Percentiles rank a stretch among this genome's conserved stretches.
phyloP scores from a whole-genome alignment of 2,329 filamentous ascomycete species.

The Ceratocystis smalleyi region DNA sequence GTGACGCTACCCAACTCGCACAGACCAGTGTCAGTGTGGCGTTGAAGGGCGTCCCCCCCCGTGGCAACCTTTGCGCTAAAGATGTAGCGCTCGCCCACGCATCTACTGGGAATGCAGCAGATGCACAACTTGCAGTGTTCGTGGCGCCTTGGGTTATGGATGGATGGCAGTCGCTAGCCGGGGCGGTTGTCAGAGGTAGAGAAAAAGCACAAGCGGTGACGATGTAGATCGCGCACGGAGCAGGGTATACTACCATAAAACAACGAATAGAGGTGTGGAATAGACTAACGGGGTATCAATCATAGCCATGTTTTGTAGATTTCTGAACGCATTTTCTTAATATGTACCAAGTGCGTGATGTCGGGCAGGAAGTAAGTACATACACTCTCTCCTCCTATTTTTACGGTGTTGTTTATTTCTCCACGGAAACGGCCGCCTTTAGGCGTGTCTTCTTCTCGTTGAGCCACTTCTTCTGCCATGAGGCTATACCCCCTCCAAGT shows the following conservation, averaged over 20 bases:
- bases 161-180: constrained; percentile 47
- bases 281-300: neutral
- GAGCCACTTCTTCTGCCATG: constrained; percentile 63
- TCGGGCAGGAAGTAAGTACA: neutral
- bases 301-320: neutral
- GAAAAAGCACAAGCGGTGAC: neutral
- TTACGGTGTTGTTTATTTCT: neutral
- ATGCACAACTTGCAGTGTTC: constrained; percentile 64
- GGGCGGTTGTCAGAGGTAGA: constrained; percentile 21
- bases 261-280: neutral
- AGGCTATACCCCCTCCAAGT: constrained; percentile 77
- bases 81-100: constrained; percentile 61
- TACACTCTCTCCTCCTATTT: neutral
- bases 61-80: constrained; percentile 48
- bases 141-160: constrained; percentile 61
- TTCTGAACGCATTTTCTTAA: neutral
- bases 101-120: constrained; percentile 52
- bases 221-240: neutral
- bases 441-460: constrained; percentile 55
- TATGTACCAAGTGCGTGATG: neutral
- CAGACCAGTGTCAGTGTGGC: constrained; percentile 48
- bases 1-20: constrained; percentile 56
- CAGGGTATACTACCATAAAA: neutral
- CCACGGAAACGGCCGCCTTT: constrained; percentile 38
- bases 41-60: constrained; percentile 54